A percentile compares a stretch with the other conserved stretches of the same genome.
Conservation (phyloP, 371 early-diverging fungal genomes). For the Ordospora pajunii region DNA sequence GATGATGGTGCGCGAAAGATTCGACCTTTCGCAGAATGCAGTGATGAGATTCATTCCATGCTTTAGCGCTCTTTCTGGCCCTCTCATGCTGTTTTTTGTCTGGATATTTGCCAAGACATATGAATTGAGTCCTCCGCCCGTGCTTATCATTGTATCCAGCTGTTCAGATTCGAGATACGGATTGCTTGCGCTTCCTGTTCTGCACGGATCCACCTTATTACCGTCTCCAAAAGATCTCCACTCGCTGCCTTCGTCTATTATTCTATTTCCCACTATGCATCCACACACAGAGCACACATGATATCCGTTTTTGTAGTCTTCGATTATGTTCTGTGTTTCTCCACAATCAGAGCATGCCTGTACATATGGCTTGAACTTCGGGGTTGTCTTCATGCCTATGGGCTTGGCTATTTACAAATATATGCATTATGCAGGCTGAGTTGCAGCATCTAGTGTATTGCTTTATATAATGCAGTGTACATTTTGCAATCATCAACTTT, state of each 20-base stretch:
- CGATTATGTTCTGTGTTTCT: slow-evolving; percentile 73
- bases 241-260: slow-evolving; percentile 93
- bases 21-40: slow-evolving; percentile 76
- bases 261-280: slow-evolving; percentile 76
- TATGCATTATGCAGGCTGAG: neutral
- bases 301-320: slow-evolving; percentile 77
- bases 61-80: slow-evolving; percentile 68
- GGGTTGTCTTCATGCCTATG: slow-evolving; percentile 19
- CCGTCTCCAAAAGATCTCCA: slow-evolving; percentile 90
- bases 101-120: slow-evolving; percentile 60
- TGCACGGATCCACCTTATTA: slow-evolving; percentile 83
- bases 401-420: neutral
- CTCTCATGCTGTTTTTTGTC: slow-evolving; percentile 60
- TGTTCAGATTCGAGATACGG: slow-evolving; percentile 60
- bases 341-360: slow-evolving; percentile 60
- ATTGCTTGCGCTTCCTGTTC: slow-evolving; percentile 83
- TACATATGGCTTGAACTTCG: slow-evolving; percentile 30
- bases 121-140: slow-evolving; percentile 46
- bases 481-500: neutral
- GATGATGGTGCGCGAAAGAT: slow-evolving; percentile 70
- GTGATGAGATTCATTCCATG: slow-evolving; percentile 82
- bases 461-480: too few species aligned
- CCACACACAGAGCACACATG: slow-evolving; percentile 93
- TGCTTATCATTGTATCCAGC: slow-evolving; percentile 60
- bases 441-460: too few species aligned